phyloP scores from a whole-genome alignment of 2,329 filamentous ascomycete genomes.

The Drechmeria coniospora region DNA sequence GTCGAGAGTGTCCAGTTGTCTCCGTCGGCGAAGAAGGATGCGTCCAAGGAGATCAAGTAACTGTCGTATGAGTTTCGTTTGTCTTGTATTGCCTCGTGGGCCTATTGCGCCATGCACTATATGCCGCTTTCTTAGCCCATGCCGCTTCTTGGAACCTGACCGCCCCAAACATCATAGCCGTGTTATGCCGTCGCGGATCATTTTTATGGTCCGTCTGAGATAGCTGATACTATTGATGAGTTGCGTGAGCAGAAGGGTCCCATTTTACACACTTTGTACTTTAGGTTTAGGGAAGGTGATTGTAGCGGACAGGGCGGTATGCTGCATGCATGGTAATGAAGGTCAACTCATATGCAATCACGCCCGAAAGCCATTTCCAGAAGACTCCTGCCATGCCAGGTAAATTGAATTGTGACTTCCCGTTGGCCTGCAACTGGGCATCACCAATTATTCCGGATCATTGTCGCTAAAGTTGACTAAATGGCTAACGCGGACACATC shows the following conservation, averaged over 20 bases:
- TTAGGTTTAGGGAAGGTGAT: conserved; percentile 18
- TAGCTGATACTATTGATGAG: conserved; percentile 18
- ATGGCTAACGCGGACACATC: too few relatives aligned
- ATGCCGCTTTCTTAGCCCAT: conserved; percentile 1
- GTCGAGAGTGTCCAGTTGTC: conserved; percentile 32
- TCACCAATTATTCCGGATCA: conserved; percentile 7
- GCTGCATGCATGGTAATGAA: conserved; percentile 9
- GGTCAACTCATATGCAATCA: conserved; percentile 7
- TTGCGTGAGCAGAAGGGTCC: conserved; percentile 11
- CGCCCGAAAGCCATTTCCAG: too few relatives aligned
- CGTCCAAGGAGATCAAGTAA: conserved; percentile 6
- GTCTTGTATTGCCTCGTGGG: conserved; percentile 4
- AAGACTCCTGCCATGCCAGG: too few relatives aligned
- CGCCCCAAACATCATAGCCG: conserved; percentile 9
- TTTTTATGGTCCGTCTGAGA: conserved; percentile 21
- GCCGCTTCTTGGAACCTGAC: conserved; percentile 7
- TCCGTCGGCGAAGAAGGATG: conserved; percentile 28
- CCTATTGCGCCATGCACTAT: conserved; percentile 1
- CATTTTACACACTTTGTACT: conserved; percentile 24
- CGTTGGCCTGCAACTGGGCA: conserved; percentile 10
- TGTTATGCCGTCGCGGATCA: conserved; percentile 17
- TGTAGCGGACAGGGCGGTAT: conserved; percentile 6
- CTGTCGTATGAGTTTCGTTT: background rate
- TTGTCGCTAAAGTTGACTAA: too few relatives aligned
- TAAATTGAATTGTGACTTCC: too few relatives aligned